Evolutionary conservation across 2,329 filamentous ascomycete genomes (phyloP).

Genomic region (Myriosclerotinia scirpicola): DNA sequence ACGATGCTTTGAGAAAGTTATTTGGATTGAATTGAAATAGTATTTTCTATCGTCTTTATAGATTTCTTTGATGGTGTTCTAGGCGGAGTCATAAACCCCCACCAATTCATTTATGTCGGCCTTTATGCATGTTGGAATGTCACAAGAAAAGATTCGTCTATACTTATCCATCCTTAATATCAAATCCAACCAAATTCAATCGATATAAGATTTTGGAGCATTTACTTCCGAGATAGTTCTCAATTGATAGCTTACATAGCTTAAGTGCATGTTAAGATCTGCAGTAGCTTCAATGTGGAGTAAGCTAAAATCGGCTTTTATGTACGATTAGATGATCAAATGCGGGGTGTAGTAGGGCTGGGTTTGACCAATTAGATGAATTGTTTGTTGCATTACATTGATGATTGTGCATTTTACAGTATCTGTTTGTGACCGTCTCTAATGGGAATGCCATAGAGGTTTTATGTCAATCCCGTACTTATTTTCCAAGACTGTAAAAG

Average conservation of each 20-base stretch:
- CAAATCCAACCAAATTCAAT: neutral
- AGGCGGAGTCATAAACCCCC: too few species aligned
- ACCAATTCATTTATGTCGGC: neutral
- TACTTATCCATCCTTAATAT: neutral
- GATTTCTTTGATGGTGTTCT: neutral
- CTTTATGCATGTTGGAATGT: slow-evolving; percentile 5
- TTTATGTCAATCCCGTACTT: too few species aligned
- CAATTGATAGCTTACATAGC: neutral
- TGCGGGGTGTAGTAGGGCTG: neutral
- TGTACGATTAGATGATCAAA: slow-evolving; percentile 4
- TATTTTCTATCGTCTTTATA: neutral
- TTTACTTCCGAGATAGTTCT: neutral
- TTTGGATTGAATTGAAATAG: neutral
- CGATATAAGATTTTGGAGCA: neutral
- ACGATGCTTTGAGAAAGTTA: neutral
- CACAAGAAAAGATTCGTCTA: neutral
- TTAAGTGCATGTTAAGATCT: neutral
- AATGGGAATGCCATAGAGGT: too few species aligned
- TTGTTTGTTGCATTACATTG: neutral
- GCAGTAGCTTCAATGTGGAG: neutral
- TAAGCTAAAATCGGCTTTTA: slow-evolving; percentile 8
- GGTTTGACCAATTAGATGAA: neutral
- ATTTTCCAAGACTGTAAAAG: too few species aligned
- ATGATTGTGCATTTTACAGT: neutral
- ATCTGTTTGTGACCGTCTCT: too few species aligned